Conservation (phyloP, 345 rosid species). For the Hibiscus mutabilis region DNA sequence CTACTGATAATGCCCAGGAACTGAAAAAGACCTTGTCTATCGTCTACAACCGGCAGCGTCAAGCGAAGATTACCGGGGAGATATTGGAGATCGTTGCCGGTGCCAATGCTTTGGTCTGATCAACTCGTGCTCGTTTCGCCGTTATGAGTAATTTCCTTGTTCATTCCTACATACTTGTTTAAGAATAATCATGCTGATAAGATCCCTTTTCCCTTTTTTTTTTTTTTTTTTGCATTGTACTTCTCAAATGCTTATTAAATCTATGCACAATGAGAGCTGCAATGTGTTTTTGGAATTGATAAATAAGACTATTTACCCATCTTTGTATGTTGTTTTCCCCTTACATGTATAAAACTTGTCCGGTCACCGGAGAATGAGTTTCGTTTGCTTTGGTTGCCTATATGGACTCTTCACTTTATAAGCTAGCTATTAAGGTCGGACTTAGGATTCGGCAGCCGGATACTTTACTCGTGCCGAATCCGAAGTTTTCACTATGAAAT, state of each 20-base stretch:
- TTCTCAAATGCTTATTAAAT: neutral
- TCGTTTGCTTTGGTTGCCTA: neutral
- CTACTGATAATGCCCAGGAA: slow-evolving; percentile 75
- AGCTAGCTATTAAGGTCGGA: no score
- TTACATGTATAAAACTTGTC: neutral
- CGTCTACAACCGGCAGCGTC: slow-evolving; percentile 72
- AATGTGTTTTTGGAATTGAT: neutral
- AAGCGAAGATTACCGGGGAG: slow-evolving; percentile 94
- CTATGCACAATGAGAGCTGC: neutral
- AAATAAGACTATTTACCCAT: neutral
- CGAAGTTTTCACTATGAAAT: no score
- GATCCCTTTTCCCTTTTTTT: no score
- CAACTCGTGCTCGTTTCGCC: neutral
- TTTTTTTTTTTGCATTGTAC: neutral
- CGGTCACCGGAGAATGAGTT: neutral
- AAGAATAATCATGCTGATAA: slow-evolving; percentile 22
- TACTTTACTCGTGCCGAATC: no score
- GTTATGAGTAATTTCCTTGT: slow-evolving; percentile 1
- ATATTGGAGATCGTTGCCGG: slow-evolving; percentile 95
- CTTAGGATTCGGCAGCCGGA: no score
- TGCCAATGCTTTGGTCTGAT: slow-evolving; percentile 55
- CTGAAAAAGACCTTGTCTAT: slow-evolving; percentile 59
- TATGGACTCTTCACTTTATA: no score
- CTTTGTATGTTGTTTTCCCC: neutral
- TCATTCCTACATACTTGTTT: slow-evolving; percentile 22